A percentile compares a stretch with the other conserved stretches of the same genome.
Evolutionary conservation across 495 filamentous ascomycete genomes (phyloP).

Genomic region (Elaphomyces granulatus): DNA sequence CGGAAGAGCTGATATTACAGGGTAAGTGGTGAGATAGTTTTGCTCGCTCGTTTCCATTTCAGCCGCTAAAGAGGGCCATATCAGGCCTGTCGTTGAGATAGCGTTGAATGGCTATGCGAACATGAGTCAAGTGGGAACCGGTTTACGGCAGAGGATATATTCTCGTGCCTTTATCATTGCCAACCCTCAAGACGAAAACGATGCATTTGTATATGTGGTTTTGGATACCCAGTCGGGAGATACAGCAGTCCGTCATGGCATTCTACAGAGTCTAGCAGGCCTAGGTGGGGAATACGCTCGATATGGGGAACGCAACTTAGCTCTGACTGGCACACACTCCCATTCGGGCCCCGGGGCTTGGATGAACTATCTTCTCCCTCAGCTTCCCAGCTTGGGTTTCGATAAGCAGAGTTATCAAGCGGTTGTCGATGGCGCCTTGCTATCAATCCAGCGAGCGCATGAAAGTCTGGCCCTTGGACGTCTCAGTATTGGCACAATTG

Average conservation of each 20-base stretch:
- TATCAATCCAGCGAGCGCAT: constrained; percentile 74
- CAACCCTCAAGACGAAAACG: constrained; percentile 43
- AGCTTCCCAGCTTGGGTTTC: constrained; percentile 84
- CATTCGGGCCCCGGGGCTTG: constrained; percentile 88
- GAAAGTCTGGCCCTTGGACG: constrained; percentile 54
- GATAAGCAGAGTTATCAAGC: constrained; percentile 78
- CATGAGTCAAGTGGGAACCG: constrained; percentile 70
- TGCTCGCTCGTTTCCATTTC: too few relatives aligned
- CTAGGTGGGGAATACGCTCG: constrained; percentile 54
- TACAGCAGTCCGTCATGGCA: constrained; percentile 77
- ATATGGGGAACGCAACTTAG: constrained; percentile 76
- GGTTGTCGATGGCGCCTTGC: constrained; percentile 73
- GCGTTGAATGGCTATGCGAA: constrained; percentile 91
- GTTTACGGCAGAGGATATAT: constrained; percentile 78
- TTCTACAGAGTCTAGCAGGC: constrained; percentile 52
- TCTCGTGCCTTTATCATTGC: constrained; percentile 86
- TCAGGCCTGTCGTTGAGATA: constrained; percentile 74
- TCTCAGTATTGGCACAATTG: constrained; percentile 59
- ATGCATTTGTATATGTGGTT: constrained; percentile 79
- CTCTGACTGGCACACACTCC: constrained; percentile 85
- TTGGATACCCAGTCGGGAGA: constrained; percentile 83
- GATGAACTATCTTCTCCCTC: constrained; percentile 91
- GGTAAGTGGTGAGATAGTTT: too few relatives aligned
- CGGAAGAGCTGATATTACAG: constrained; percentile 91
- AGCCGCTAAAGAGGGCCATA: too few relatives aligned